Evolutionary conservation across 2,329 filamentous ascomycete species (phyloP).

Genomic region (Fusarium verticillioides): DNA sequence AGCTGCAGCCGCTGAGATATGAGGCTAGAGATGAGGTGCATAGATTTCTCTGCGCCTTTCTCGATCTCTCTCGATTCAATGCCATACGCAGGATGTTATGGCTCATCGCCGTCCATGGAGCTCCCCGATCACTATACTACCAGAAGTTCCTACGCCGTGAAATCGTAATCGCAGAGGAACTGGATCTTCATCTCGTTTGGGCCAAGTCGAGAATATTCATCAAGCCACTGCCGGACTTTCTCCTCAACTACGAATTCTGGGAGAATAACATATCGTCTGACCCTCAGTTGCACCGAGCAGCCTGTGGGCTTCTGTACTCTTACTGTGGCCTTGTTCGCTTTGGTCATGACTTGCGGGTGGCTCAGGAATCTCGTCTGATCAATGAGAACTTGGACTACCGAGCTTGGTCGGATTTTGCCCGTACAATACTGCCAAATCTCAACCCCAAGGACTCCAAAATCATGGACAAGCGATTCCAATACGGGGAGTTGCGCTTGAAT

Average conservation of each 20-base stretch:
- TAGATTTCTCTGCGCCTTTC: not conserved
- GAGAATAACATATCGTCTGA: not conserved
- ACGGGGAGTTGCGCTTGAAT: not conserved
- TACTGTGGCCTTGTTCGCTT: conserved; percentile 4
- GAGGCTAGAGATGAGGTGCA: not conserved
- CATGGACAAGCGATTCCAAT: not conserved
- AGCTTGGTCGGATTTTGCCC: not conserved
- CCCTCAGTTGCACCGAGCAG: not conserved
- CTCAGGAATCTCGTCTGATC: not conserved
- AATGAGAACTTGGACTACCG: not conserved
- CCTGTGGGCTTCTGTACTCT: not conserved
- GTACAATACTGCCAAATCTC: not conserved
- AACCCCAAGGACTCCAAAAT: not conserved
- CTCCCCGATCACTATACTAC: not conserved
- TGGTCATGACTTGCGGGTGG: not conserved
- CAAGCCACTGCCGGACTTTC: not conserved
- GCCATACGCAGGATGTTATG: not conserved
- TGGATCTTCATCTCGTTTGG: conserved; percentile 1
- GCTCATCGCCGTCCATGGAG: not conserved
- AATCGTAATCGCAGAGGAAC: not conserved
- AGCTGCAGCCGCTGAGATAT: not conserved
- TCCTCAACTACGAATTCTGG: conserved; percentile 6
- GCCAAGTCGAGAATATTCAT: not conserved
- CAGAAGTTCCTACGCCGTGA: not conserved
- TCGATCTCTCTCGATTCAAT: conserved; percentile 2